Evolutionary conservation across 2,329 filamentous ascomycete species (phyloP).

Genomic region (Pseudocercospora ulei): DNA sequence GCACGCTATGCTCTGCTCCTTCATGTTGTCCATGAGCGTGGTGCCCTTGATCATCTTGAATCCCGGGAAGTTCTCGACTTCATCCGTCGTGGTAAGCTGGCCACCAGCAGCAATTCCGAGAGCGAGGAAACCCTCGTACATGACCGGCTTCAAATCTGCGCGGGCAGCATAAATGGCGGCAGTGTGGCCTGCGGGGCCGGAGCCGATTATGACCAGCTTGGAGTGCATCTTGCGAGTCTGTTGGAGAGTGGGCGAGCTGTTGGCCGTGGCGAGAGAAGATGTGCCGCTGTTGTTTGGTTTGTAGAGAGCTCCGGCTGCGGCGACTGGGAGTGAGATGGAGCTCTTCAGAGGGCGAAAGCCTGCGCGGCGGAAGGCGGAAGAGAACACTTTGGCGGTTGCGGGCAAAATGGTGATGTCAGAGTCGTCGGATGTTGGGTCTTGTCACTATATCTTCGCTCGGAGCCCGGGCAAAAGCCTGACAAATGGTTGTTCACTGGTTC

Average conservation of each 20-base stretch:
- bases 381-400: constrained; percentile 67
- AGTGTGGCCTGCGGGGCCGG: constrained; percentile 93
- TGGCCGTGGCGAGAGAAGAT: constrained; percentile 24
- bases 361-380: constrained; percentile 63
- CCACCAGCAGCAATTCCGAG: constrained; percentile 93
- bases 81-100: constrained; percentile 95
- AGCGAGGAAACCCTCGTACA: constrained; percentile 97
- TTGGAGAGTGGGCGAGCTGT: constrained; percentile 23
- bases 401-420: background rate
- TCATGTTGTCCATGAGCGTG: constrained; percentile 93
- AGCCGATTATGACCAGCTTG: constrained; percentile 71
- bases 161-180: constrained; percentile 92
- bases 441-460: no score
- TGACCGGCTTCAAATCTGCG: constrained; percentile 84
- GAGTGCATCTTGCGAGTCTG: constrained; percentile 65
- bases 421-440: no score
- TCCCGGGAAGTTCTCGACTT: constrained; percentile 95
- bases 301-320: constrained; percentile 61
- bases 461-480: no score
- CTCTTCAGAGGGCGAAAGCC: constrained; percentile 56
- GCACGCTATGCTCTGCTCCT: constrained; percentile 78
- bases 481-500: no score
- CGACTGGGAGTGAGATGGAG: constrained; percentile 60
- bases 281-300: constrained; percentile 33
- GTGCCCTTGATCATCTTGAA: constrained; percentile 83